A percentile compares a stretch with the other conserved stretches of the same genome.
Evolutionary conservation across 805 yeast species (phyloP).

Genomic region (Ogataea parapolymorpha): DNA sequence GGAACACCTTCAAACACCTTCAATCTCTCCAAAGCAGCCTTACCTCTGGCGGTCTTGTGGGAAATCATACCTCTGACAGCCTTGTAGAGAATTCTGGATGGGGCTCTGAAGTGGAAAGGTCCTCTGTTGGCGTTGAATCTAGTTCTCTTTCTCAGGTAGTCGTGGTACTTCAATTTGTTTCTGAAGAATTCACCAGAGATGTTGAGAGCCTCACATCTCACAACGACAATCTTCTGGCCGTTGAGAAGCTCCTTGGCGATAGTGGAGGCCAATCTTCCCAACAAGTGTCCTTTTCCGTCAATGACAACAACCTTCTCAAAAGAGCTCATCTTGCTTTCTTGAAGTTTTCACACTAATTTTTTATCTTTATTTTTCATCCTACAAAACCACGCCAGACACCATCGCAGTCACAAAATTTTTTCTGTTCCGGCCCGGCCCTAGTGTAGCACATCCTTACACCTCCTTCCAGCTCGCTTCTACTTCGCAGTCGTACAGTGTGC

Average conservation of each 20-base stretch:
- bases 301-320: conserved; percentile 97
- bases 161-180: conserved; percentile 99
- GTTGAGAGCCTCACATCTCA: conserved; percentile 97
- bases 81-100: conserved; percentile 99
- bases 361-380: conserved; percentile 9
- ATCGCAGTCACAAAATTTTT: conserved; percentile 8
- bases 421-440: not conserved
- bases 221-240: conserved; percentile 97
- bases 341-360: conserved; percentile 13
- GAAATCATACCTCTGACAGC: conserved; percentile 99
- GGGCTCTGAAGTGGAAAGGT: conserved; percentile 99
- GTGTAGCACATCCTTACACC: conserved; percentile 4
- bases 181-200: conserved; percentile 99
- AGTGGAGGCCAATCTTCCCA: conserved; percentile 98
- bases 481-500: conserved; percentile 24
- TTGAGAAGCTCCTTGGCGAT: conserved; percentile 97
- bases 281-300: conserved; percentile 99
- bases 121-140: conserved; percentile 98
- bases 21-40: conserved; percentile 98
- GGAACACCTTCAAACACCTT: conserved; percentile 99
- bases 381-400: conserved; percentile 6
- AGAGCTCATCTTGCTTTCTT: conserved; percentile 57
- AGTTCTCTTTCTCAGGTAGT: conserved; percentile 98
- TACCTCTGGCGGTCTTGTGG: conserved; percentile 99
- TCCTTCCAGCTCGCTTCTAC: conserved; percentile 9